Percentiles rank a stretch among this genome's conserved stretches.
Conservation (phyloP, 495 filamentous ascomycete genomes). For the Rhypophila decipiens region DNA sequence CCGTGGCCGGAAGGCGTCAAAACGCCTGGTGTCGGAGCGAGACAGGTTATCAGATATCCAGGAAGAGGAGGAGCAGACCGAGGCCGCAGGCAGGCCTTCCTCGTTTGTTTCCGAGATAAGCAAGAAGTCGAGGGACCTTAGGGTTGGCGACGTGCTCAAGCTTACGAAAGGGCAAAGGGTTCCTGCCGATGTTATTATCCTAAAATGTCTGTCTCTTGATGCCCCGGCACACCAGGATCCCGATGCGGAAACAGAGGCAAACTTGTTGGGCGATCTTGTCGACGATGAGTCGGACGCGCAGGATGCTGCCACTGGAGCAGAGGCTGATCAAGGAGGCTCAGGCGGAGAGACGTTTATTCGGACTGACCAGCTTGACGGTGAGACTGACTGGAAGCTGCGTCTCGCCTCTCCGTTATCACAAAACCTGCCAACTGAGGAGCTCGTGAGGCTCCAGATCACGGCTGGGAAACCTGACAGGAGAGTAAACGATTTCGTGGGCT, state of each 20-base stretch:
- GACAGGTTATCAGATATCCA: slow-evolving; percentile 46
- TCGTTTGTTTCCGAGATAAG: slow-evolving; percentile 53
- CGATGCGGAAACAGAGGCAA: slow-evolving; percentile 23
- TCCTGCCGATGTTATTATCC: slow-evolving; percentile 88
- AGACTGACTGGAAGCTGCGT: slow-evolving; percentile 98
- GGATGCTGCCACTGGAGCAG: slow-evolving; percentile 1
- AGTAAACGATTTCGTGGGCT: slow-evolving; percentile 90
- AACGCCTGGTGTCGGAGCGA: slow-evolving; percentile 24
- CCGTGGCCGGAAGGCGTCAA: slow-evolving; percentile 23
- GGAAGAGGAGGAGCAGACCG: slow-evolving; percentile 48
- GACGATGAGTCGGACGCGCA: slow-evolving; percentile 22
- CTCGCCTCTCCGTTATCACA: slow-evolving; percentile 82
- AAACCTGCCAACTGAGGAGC: slow-evolving; percentile 56
- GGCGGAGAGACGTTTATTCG: slow-evolving; percentile 91
- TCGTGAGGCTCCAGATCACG: slow-evolving; percentile 67
- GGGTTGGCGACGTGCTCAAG: slow-evolving; percentile 90
- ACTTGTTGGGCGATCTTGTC: slow-evolving; percentile 37
- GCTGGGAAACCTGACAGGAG: slow-evolving; percentile 84
- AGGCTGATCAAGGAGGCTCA: slow-evolving; percentile 23
- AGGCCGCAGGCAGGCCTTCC: slow-evolving; percentile 36
- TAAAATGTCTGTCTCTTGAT: slow-evolving; percentile 76
- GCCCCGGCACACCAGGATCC: slow-evolving; percentile 20
- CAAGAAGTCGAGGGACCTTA: slow-evolving; percentile 82
- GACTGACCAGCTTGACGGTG: slow-evolving; percentile 95
- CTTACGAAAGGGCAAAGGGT: slow-evolving; percentile 85